Conservation (phyloP, 192 early-diverging fungal species). For the Cetraspora pellucida region DNA sequence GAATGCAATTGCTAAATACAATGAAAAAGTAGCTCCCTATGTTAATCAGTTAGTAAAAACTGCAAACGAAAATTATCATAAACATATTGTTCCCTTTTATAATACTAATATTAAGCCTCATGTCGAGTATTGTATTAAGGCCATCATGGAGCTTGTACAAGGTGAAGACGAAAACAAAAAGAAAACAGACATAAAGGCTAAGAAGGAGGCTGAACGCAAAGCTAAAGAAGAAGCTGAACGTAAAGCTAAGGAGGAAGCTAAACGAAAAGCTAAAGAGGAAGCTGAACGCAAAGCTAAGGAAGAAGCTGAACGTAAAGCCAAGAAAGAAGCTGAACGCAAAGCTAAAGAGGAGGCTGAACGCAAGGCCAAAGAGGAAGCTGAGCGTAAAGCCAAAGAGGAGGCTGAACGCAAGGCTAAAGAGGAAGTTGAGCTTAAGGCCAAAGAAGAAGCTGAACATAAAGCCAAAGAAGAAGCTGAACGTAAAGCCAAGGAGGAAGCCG, state of each 20-base stretch:
- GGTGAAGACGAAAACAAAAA: neutral
- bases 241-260: neutral
- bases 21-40: neutral
- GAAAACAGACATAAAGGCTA: neutral
- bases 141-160: neutral
- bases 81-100: neutral
- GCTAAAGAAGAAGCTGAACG: neutral
- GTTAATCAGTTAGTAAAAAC: neutral
- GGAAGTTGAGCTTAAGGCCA: too few species aligned
- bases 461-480: neutral
- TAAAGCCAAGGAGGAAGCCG: neutral
- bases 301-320: neutral
- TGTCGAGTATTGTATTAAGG: too few species aligned
- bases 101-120: neutral
- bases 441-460: too few species aligned
- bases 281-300: neutral
- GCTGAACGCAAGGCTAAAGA: neutral
- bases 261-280: slow-evolving; percentile 5
- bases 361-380: neutral
- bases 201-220: neutral
- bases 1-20: neutral
- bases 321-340: neutral
- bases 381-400: neutral
- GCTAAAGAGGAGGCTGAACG: neutral
- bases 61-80: neutral